Evolutionary conservation across 2,329 filamentous ascomycete species (phyloP), one percentile per base, ranked within the genome.

Genomic region (Phaeosphaeriaceae sp.): DNA sequence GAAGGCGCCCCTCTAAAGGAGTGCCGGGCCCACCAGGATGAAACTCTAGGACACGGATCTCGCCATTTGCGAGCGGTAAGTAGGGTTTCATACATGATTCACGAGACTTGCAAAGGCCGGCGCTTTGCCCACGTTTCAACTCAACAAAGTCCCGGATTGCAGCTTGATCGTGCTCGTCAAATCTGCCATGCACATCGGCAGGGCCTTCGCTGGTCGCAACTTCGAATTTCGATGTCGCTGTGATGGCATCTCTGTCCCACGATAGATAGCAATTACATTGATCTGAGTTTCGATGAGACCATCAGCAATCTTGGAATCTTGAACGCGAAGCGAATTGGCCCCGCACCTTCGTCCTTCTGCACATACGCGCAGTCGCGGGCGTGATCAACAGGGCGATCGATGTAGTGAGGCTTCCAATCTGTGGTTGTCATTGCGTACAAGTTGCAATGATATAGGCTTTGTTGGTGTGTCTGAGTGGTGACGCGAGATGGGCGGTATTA

Each of bases 41-140:
- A 3, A 70, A 56, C 27, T 72, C 65, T 20, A 72, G 21, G 11
- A 71, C 56, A 9, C 68, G 62, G 13, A 67, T 67, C n/a, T 69
- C 69, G 17, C 65, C 65, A 2, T 58, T 24, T 0, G 36, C 7
- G 3, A 67, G 57, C 3, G 56, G 48, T 24, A 44, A 40, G 19
- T 66, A 66, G 7, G 58, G 40, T 20, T 48, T n/a, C 7, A 46
- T 36, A n/a, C 42, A 21, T 3, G 49, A 22, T 2, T 15, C 13
- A 9, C n/a, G 33, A 7, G 27, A 33, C 13, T 20, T 10, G 1
- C 9, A 1, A 31, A 5, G 25, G 22, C 48, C 48, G 6, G 41
- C 36, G 22, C 31, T 22, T 19, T 45, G 46, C 13, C 13, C n/a
- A 25, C 19, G 31, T 45, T 57, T 62, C 0, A 27, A 10, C 11